phyloP scores from a whole-genome alignment of 140 eudicot species.

The Bidens hawaiensis region DNA sequence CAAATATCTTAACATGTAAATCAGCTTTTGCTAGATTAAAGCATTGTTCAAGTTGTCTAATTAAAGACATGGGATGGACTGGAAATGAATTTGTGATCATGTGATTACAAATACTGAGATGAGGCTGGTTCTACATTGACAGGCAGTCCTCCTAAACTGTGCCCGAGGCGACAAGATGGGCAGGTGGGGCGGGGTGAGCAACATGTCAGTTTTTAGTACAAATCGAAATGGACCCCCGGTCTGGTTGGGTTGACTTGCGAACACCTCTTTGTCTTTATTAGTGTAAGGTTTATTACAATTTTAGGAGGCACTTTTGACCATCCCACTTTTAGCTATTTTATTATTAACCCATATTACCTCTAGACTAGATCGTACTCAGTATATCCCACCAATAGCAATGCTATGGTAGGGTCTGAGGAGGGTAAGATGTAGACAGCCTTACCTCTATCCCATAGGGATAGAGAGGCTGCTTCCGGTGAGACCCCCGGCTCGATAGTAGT shows the following conservation, averaged over 20 bases:
- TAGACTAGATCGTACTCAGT: no score
- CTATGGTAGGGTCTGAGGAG: no score
- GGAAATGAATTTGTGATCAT: constrained; percentile 3
- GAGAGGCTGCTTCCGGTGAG: no score
- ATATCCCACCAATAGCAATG: no score
- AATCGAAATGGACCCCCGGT: neutral
- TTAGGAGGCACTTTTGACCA: neutral
- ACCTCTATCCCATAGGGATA: no score
- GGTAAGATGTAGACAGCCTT: no score
- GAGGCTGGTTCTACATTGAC: constrained; percentile 7
- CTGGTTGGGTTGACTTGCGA: neutral
- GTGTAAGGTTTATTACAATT: neutral
- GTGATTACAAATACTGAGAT: neutral
- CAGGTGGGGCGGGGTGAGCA: neutral
- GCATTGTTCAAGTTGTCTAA: constrained; percentile 7
- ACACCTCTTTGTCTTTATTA: neutral
- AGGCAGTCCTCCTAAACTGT: neutral
- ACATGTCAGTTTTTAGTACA: neutral
- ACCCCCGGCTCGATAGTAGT: no score
- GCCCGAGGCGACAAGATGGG: neutral
- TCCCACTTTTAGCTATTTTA: neutral
- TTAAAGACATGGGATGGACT: neutral
- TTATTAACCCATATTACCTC: neutral
- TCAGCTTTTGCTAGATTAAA: neutral
- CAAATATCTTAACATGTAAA: neutral